Base-by-base conservation (phyloP, 495 filamentous ascomycete genomes). In the Penicillium tannophilum region DNA sequence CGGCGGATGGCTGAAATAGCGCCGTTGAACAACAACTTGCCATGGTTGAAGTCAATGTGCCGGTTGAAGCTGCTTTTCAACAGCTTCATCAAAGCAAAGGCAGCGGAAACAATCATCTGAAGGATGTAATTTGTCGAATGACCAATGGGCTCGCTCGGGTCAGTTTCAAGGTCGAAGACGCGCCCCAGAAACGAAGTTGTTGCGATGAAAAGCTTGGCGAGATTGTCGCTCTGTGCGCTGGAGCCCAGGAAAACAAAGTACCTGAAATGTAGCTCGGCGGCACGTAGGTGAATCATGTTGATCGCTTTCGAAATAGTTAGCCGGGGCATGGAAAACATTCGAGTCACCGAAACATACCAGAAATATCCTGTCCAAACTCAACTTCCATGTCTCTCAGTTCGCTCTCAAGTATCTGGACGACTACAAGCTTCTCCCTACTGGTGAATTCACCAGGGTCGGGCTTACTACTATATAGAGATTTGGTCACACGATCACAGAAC, bases 81-180 rank as follows among this genome's bases (percentile, higher is more conserved):
- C 24, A 97, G 79, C 67, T 96, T 96, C 66, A 96, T 83, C 10
- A 97, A 74, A 3, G 90, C 86, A 63, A 95, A 95, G 4, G 90
- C 91, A 0, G 88, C 90, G 11, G 92, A 93, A 8, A 95, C 86
- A 30, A 95, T 87, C 90, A 97, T 96, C 69, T 96, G 92, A 56
- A 93, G 85, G 55, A 96, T 88, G 70, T 96, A 96, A 66, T 93
- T 93, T 46, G 90, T 91, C 20, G 87, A 84, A 71, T 89, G 91
- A 19, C 80, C 79, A 31, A 97, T 80, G 10, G 89, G 75, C 33
- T 80, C 76, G 4, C 77, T 75, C 0, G 77, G 77, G 0, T 74
- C 76, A 0, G 77, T 80, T 61, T 80, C 77, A 5, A 80, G 70
- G 42, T 79, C 77, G 1, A 80, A 60, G 3, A 80, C 77, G n/a